Evolutionary conservation across 495 filamentous ascomycete species (phyloP), one percentile per base, ranked within the genome.

Genomic region (Aspergillus sparsus): DNA sequence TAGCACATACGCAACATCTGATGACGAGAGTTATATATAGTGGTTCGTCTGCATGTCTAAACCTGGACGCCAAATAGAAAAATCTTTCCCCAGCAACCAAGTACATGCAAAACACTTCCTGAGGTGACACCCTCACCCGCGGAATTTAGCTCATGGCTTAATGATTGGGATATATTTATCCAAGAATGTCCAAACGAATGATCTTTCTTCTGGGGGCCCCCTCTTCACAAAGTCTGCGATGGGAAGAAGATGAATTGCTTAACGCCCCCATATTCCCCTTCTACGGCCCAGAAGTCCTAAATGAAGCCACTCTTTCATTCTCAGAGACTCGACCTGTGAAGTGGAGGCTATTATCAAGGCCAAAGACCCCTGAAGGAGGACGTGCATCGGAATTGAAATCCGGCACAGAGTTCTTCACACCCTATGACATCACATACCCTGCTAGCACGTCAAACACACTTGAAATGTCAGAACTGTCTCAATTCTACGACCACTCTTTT

Each of bases 401-500:
- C 34, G 66, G 71, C 46, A 67, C 78, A n/a, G 67, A 66, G 12
- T 88, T 88, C 65, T 74, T 87, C 54, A 77, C 72, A 2, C 73
- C 77, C 18, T 59, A 72, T 16, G 72, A 80, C 46, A 57, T 76
- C 77, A 52, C 60, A 41, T 66, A 58, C 46, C 60, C 64, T 55
- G 66, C 53, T 15, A 64, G 62, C 13, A 68, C 63, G 6, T 59
- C 45, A 34, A 65, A 54, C 9, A 60, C 36, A 32, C 57, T 73
- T 12, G 68, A 76, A 8, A 77, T 79, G 54, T 74, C 80, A 6
- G 56, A 71, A 6, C 70, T 83, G 10, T 80, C 85, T 6, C 81
- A 85, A 59, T 91, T 91, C 66, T 89, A 90, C 66, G 83, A 91
- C 60, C 85, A 89, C 66, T 92, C 89, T 0, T 79, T 91, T 36